phyloP scores from a whole-genome alignment of 2,329 filamentous ascomycete species.

The Parastagonospora avenae region DNA sequence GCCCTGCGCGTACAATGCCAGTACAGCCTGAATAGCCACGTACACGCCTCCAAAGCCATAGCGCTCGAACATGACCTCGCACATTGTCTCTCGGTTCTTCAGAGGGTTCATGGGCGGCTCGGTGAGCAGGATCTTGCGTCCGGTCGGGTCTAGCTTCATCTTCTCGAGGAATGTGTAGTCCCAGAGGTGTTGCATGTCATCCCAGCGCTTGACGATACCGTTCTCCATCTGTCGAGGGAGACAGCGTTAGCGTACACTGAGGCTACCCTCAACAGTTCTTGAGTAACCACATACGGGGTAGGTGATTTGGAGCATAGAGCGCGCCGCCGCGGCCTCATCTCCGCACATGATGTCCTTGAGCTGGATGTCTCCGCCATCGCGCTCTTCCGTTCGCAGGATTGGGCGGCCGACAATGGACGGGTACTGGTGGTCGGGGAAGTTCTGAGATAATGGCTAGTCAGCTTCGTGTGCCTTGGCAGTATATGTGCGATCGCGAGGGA shows the following conservation, averaged over 20 bases:
- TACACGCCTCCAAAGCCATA: slow-evolving; percentile 97
- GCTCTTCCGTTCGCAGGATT: slow-evolving; percentile 94
- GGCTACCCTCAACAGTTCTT: slow-evolving; percentile 15
- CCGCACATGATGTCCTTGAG: slow-evolving; percentile 99
- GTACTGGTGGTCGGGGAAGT: slow-evolving; percentile 99
- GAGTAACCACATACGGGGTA: slow-evolving; percentile 70
- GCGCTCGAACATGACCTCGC: slow-evolving; percentile 98
- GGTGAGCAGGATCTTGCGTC: slow-evolving; percentile 95
- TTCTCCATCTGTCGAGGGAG: slow-evolving; percentile 80
- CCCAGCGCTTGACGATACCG: slow-evolving; percentile 99
- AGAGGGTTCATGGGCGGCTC: slow-evolving; percentile 98
- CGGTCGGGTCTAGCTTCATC: slow-evolving; percentile 87
- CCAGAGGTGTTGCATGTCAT: slow-evolving; percentile 99
- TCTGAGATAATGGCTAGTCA: slow-evolving; percentile 57
- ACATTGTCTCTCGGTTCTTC: slow-evolving; percentile 97
- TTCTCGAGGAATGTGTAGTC: slow-evolving; percentile 99
- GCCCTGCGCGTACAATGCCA: slow-evolving; percentile 97
- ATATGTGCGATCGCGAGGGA: not conserved
- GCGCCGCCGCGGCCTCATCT: slow-evolving; percentile 92
- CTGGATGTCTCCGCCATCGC: slow-evolving; percentile 69
- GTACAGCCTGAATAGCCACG: slow-evolving; percentile 94
- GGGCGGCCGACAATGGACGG: slow-evolving; percentile 97
- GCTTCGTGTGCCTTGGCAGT: not conserved
- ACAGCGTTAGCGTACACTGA: slow-evolving; percentile 32
- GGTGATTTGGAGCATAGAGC: slow-evolving; percentile 97